A percentile compares a stretch with the other conserved stretches of the same genome.
These are phyloP conservation scores for Selaginella tamariscina DNA, from an alignment of 75 land plant genomes.

Conservation along the genomic window DNA sequence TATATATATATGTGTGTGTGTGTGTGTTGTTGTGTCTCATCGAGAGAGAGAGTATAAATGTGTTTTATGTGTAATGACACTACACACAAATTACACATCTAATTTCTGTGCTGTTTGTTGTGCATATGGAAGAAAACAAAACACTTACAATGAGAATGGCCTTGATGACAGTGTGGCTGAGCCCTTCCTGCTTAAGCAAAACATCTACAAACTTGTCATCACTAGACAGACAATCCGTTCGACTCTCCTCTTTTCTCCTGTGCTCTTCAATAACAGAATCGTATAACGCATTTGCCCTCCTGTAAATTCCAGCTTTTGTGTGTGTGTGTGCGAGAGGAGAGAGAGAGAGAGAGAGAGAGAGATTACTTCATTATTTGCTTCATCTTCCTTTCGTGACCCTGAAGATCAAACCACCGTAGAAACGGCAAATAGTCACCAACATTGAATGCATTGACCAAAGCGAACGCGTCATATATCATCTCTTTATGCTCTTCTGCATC, in stretches of 20 bases:
- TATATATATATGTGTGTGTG: too few relatives aligned
- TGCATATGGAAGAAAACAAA: not conserved
- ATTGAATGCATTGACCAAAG: conserved; percentile 22
- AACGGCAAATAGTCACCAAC: conserved; percentile 37
- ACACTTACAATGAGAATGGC: conserved; percentile 24
- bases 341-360: too few relatives aligned
- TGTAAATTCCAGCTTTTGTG: too few relatives aligned
- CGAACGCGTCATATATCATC: conserved; percentile 23
- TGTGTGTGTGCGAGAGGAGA: too few relatives aligned
- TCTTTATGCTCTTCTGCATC: conserved; percentile 11
- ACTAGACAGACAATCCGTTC: not conserved
- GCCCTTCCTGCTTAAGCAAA: conserved; percentile 14
- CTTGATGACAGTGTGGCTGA: conserved; percentile 16
- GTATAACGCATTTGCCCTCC: conserved; percentile 17
- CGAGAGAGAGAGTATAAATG: too few relatives aligned
- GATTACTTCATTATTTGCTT: conserved; percentile 15
- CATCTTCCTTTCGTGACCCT: conserved; percentile 28
- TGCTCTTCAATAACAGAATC: conserved; percentile 30
- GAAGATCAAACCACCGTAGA: conserved; percentile 22
- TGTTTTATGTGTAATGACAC: too few relatives aligned
- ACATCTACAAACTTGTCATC: conserved; percentile 16
- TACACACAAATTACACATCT: too few relatives aligned
- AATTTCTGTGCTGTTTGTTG: too few relatives aligned
- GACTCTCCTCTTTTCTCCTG: not conserved
- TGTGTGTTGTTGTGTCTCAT: too few relatives aligned